Evolutionary conservation across 441 rosid genomes (phyloP), one percentile per base, ranked within the genome.

Genomic region (Erodium chrysanthum): DNA sequence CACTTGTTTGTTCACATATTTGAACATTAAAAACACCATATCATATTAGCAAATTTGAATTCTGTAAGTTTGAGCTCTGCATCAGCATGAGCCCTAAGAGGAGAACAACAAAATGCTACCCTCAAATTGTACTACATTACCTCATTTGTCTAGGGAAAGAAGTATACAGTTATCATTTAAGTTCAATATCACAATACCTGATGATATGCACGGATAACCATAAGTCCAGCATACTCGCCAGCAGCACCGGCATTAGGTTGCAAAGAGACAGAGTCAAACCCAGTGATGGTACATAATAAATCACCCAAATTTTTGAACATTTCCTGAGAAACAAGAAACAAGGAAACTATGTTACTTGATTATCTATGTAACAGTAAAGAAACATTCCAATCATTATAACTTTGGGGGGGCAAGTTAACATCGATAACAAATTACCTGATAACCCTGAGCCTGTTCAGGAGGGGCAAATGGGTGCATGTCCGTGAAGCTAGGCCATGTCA

Each of bases 241-340:
- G 98, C 83, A 60, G 96, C 96, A 80, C 97, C 97, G 64, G 98
- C 96, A 82, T 94, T 94, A 25, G 98, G 98, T 86, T 94, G 98
- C 82, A 94, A 78, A 21, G 98, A 94, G 90, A 94, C 85, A 46
- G 98, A 91, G 76, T 94, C 94, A 69, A 94, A 94, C 37, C 98
- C 97, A 65, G 98, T 91, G 76, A 94, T 79, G 48, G 85, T 79
- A 78, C 98, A 89, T 75, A 93, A 71, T 18, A 86, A 82, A 2
- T 89, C 83, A 54, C 97, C 98, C 88, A 93, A 77, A 74, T 87
- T 75, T 44, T 75, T 58, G 78, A 93, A 93, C 98, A 93, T 91
- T 86, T 93, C 98, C 98, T 93, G 69, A 60, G 29, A 59, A 71
- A 64, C 11, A 74, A 54, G 18, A 59, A 69, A 59, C 44, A 75